Evolutionary conservation across 2,329 filamentous ascomycete species (phyloP), one percentile per base, ranked within the genome.

Genomic region (Hymenoscyphus linearis): DNA sequence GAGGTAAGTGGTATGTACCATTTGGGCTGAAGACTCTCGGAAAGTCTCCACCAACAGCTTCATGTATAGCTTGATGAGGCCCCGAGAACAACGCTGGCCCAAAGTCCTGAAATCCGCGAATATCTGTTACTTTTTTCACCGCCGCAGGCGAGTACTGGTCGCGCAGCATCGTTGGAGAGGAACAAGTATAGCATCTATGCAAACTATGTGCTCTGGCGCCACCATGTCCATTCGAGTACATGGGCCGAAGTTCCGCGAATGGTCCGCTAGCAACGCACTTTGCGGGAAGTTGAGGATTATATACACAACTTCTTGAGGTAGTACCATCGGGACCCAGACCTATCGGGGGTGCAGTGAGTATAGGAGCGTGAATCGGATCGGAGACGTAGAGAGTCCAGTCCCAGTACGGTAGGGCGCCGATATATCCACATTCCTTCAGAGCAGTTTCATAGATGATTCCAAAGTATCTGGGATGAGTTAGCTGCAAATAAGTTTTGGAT

Each of bases 391-490:
- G 13, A 2, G 55, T 44, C 50, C 59, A 57, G 10, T 57, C 52
- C 55, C 59, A 61, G 36, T 61, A 61, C 34, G 57, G 37, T 47
- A 61, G 36, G 22, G 55, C n/a, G 18, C 59, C 59, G 1, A 13
- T 44, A 34, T 57, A 61, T 35, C 59, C 59, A 25, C 59, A 61
- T 25, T 57, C 31, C n/a, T 55, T 53, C 14, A 76, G 66, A 0
- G 67, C 66, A 2, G 59, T 54, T 52, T 75, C 69, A 58, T 75
- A 76, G 14, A 72, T 55, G 34, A 74, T 67, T 2, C 16, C 34
- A 22, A 58, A 58, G 34, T 58, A 58, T 58, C 56, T 58, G 44
- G 10, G 2, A 10, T 22, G 1, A 14, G 35, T 27, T 13, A 34
- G 50, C 22, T 31, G 22, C n/a, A 18, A 22, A 18, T 9, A 26